Evolutionary conservation across 371 early-diverging fungal genomes (phyloP).

Genomic region (Actinomortierella ambigua): DNA sequence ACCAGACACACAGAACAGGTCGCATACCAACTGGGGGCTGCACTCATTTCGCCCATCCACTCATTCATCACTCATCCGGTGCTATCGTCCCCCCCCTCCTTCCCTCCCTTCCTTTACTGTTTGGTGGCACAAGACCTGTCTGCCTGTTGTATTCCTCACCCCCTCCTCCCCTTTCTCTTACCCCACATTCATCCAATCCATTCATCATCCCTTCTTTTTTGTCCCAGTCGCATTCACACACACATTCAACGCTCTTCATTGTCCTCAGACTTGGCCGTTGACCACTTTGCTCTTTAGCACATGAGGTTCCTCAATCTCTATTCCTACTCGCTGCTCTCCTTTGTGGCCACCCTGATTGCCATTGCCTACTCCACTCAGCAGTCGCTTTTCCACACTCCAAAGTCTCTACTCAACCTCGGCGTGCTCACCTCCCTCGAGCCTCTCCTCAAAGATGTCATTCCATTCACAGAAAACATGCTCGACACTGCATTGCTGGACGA

Average conservation of each 20-base stretch:
- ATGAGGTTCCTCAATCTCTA: constrained; percentile 47
- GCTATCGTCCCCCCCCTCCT: neutral
- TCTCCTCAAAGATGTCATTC: constrained; percentile 41
- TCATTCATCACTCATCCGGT: constrained; percentile 1
- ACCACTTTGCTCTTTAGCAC: constrained; percentile 2
- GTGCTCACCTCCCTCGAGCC: constrained; percentile 42
- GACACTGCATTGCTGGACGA: neutral
- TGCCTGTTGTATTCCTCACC: neutral
- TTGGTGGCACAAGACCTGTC: neutral
- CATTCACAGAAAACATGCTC: constrained; percentile 22
- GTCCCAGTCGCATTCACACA: neutral
- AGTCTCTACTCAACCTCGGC: constrained; percentile 39
- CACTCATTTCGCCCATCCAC: too few species aligned
- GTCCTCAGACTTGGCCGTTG: neutral
- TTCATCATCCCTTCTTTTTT: neutral
- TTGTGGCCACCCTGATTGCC: constrained; percentile 36
- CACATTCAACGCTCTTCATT: neutral
- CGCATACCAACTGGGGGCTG: too few species aligned
- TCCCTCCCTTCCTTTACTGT: neutral
- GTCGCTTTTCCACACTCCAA: constrained; percentile 41
- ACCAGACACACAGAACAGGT: too few species aligned
- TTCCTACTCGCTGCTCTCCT: constrained; percentile 42
- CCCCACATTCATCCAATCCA: neutral
- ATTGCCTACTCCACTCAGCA: constrained; percentile 44
- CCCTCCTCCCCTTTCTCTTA: neutral